Conservation (phyloP, 2,329 filamentous ascomycete genomes). For the Aspergillus brasiliensis region DNA sequence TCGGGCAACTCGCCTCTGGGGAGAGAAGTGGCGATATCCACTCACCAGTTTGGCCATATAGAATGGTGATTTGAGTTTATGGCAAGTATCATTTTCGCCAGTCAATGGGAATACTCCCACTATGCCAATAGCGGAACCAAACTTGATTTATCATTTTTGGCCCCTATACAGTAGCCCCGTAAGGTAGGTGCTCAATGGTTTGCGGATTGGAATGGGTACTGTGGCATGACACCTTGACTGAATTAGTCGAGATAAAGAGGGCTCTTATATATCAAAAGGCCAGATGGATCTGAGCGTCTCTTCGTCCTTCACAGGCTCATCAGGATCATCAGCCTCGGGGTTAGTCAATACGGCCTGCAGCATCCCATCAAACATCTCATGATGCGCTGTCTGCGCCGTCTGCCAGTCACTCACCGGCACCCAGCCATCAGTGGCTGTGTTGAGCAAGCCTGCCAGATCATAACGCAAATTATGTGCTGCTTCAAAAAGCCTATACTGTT, state of each 20-base stretch:
- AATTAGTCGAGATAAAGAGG: background rate
- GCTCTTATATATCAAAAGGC: constrained; percentile 33
- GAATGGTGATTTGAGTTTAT: no score
- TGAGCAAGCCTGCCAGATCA: constrained; percentile 33
- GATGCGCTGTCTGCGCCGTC: constrained; percentile 31
- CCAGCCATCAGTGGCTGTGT: constrained; percentile 40
- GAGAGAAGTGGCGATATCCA: background rate
- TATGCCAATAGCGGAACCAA: no score
- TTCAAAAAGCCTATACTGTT: constrained; percentile 36
- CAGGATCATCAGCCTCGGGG: constrained; percentile 32
- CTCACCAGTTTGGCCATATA: no score
- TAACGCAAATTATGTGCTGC: constrained; percentile 34
- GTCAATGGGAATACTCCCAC: no score
- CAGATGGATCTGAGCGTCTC: constrained; percentile 36
- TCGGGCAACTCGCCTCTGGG: background rate
- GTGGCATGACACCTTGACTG: background rate
- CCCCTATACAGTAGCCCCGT: no score
- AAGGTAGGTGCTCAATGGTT: no score
- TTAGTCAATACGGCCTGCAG: constrained; percentile 34
- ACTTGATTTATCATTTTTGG: no score
- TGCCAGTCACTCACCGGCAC: constrained; percentile 39
- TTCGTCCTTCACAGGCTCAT: constrained; percentile 39
- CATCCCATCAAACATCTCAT: constrained; percentile 34
- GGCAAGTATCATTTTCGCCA: no score
- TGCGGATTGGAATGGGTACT: background rate